Evolutionary conservation across 768 basidiomycete species (phyloP).

Genomic region (Lepiota brunneoincarnata): DNA sequence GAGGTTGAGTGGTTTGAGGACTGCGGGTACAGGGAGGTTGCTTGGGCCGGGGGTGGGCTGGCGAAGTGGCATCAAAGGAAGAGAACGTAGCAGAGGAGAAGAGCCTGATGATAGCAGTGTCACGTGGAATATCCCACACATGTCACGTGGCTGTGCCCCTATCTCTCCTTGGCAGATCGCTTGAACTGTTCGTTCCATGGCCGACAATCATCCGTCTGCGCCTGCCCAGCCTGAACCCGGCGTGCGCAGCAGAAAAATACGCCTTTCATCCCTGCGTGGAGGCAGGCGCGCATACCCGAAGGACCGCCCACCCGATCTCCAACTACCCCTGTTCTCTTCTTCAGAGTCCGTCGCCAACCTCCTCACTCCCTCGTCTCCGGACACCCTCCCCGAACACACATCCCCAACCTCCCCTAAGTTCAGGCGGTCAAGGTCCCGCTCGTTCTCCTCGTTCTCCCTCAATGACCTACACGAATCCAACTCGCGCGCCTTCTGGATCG

Average conservation of each 20-base stretch:
- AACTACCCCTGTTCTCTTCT: not conserved
- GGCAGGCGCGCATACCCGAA: slow-evolving; percentile 8
- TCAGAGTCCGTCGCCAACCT: not conserved
- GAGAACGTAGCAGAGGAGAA: not conserved
- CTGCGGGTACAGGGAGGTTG: not conserved
- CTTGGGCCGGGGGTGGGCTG: slow-evolving; percentile 32
- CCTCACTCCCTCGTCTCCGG: slow-evolving; percentile 1
- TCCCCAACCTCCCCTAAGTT: not conserved
- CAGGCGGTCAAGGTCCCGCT: not conserved
- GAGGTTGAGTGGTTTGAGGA: slow-evolving; percentile 23
- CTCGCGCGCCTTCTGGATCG: slow-evolving; percentile 54
- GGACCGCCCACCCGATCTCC: not conserved
- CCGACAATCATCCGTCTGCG: not conserved
- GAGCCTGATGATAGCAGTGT: not conserved
- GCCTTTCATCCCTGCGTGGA: not conserved
- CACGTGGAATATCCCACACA: not conserved
- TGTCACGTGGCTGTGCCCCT: not conserved
- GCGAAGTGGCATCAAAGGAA: slow-evolving; percentile 23
- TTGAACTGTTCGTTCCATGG: slow-evolving; percentile 5
- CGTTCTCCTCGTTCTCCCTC: not conserved
- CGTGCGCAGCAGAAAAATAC: slow-evolving; percentile 2
- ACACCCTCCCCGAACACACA: slow-evolving; percentile 7
- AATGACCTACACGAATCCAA: slow-evolving; percentile 1
- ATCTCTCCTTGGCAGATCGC: not conserved
- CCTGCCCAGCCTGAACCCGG: not conserved